phyloP scores from a whole-genome alignment of 257 asterid species.

The Datura wrightii region DNA sequence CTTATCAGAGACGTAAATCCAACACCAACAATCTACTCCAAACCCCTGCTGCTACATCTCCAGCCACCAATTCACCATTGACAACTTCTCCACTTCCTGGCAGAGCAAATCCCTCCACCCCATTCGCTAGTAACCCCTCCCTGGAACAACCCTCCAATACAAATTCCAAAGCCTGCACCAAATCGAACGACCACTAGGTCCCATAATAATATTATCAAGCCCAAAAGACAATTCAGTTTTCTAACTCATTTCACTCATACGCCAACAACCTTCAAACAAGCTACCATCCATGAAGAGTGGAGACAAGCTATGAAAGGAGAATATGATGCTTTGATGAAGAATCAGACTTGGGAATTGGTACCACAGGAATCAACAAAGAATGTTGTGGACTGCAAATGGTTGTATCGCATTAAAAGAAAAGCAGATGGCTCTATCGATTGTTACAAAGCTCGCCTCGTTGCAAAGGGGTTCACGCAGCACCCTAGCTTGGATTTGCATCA shows the following conservation, averaged over 20 bases:
- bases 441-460: not conserved
- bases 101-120: not conserved
- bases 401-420: not conserved
- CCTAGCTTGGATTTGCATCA: not conserved
- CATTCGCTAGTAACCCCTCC: not conserved
- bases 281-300: not conserved
- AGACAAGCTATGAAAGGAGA: not conserved
- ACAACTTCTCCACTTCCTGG: not conserved
- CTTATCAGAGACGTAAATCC: not conserved
- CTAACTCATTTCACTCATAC: not conserved
- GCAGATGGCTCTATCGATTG: not conserved
- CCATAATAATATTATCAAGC: not conserved
- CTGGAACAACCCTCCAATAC: not conserved
- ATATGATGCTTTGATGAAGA: not conserved
- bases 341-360: constrained; percentile 2
- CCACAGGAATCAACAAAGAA: not conserved
- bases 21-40: not conserved
- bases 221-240: not conserved
- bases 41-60: not conserved
- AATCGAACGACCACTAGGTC: not conserved
- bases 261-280: not conserved
- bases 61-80: not conserved
- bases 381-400: not conserved
- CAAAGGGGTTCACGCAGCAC: not conserved
- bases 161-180: not conserved